These are phyloP conservation scores for Protea cynaroides DNA, from an alignment of 164 flowering plant genomes.

Conservation along the genomic window DNA sequence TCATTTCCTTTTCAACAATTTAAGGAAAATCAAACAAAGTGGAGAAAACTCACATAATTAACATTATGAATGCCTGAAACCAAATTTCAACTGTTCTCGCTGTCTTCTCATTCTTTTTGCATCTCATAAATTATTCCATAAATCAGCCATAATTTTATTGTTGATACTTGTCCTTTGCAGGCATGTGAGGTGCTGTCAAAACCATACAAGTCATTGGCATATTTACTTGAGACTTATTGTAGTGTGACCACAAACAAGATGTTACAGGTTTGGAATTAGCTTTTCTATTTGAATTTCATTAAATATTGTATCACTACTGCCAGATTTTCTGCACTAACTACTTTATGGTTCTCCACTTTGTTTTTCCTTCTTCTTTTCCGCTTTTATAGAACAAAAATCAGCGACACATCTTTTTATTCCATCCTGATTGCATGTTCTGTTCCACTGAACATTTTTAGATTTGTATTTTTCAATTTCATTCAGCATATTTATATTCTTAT, in stretches of 20 bases:
- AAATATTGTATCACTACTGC: too few relatives aligned
- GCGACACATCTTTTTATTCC: too few relatives aligned
- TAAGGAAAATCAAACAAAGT: too few relatives aligned
- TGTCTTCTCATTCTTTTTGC: neutral
- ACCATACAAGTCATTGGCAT: conserved; percentile 86
- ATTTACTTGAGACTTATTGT: conserved; percentile 84
- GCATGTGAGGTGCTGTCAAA: conserved; percentile 86
- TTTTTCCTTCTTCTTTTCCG: too few relatives aligned
- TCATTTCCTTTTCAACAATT: neutral
- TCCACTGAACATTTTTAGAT: too few relatives aligned
- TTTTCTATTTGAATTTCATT: neutral
- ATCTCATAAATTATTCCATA: neutral
- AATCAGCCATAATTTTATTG: conserved; percentile 5
- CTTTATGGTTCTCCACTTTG: neutral
- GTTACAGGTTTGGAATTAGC: conserved; percentile 57
- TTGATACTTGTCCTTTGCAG: conserved; percentile 34
- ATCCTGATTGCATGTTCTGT: too few relatives aligned
- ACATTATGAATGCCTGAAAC: neutral
- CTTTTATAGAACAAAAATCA: too few relatives aligned
- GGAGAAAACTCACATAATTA: too few relatives aligned
- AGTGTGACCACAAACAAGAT: conserved; percentile 68
- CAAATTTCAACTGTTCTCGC: neutral
- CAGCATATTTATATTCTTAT: neutral
- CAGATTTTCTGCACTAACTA: neutral
- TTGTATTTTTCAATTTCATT: too few relatives aligned